Base-by-base conservation (phyloP, 2,329 filamentous ascomycete genomes). In the Tolypocladium ophioglossoides region DNA sequence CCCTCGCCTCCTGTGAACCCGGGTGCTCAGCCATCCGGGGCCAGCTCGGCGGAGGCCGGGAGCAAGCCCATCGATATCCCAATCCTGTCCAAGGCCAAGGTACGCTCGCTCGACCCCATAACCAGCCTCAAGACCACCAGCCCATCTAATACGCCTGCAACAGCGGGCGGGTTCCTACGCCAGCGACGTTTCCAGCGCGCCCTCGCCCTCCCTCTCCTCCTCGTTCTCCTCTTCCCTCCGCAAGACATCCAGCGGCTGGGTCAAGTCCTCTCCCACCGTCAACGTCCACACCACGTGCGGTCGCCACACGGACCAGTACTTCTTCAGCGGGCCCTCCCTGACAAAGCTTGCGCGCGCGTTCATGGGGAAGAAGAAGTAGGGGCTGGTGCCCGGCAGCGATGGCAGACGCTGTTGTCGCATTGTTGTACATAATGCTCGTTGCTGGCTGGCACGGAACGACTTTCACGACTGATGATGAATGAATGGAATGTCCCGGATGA, bases 211-310 rank as follows among this genome's bases (percentile, higher is more conserved):
- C 20, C 50, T 59, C 38, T 59, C 59, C 22, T 62, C 64, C 20
- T 49, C 57, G 4, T 54, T 61, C 9, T 60, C 63, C 30, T 58
- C 64, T 20, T 62, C 64, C 40, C 62, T 62, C 46, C 62, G 68
- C 55, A 70, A 66, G 54, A 59, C 63, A 7, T 61, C 69, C 20
- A 67, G 68, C 56, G 58, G 58, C 52, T 65, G 65, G 54, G 59
- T 70, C 59, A 70, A 67, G 59, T 61, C 71, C 9, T 62, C 69
- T n/a, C 72, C 69, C 22, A 72, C 69, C 10, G 71, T 74, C 59
- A 81, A 81, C 57, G 72, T 75, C 44, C 73, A 79, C 65, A 80
- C 77, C 38, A 76, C 78, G 55, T 81, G 78, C 57, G 78, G 78
- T 16, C 71, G 78, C 16, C 78, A 81, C 64, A 76, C 76, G 40